These are phyloP conservation scores for Neofusicoccum cordaticola DNA, from an alignment of 2,329 filamentous ascomycete genomes.

Conservation along the genomic window DNA sequence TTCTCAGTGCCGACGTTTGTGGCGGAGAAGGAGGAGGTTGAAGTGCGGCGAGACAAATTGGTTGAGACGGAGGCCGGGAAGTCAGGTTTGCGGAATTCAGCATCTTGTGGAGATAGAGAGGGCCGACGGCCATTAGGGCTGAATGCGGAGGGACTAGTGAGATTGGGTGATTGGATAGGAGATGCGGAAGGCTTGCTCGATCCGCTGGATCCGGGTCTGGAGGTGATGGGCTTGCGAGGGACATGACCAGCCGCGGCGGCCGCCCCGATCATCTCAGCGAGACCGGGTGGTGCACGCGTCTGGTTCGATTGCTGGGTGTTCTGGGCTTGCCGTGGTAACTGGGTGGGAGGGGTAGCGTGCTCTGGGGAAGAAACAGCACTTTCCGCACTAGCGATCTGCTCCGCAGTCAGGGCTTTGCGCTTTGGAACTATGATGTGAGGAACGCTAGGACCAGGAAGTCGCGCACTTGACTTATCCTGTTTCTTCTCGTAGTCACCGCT, in stretches of 20 bases:
- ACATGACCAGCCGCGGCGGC: constrained; percentile 16
- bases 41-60: not conserved
- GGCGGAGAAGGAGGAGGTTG: not conserved
- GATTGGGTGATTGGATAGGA: constrained; percentile 8
- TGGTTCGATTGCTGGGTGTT: constrained; percentile 5
- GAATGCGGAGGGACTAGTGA: not conserved
- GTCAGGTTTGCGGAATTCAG: constrained; percentile 10
- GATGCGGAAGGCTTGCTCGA: constrained; percentile 19
- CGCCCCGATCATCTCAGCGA: constrained; percentile 21
- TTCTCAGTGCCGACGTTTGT: not conserved
- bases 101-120: constrained; percentile 16
- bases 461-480: constrained; percentile 23
- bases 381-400: constrained; percentile 40
- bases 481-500: constrained; percentile 31
- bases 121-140: constrained; percentile 11
- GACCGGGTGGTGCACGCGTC: constrained; percentile 19
- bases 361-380: not conserved
- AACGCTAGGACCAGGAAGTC: constrained; percentile 31
- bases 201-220: constrained; percentile 19
- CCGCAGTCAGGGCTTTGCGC: constrained; percentile 44
- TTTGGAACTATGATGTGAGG: constrained; percentile 39
- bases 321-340: not conserved
- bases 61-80: not conserved
- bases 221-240: constrained; percentile 24
- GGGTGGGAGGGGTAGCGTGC: not conserved